Evolutionary conservation across 495 filamentous ascomycete species (phyloP).

Genomic region (Penicillium samsonianum): DNA sequence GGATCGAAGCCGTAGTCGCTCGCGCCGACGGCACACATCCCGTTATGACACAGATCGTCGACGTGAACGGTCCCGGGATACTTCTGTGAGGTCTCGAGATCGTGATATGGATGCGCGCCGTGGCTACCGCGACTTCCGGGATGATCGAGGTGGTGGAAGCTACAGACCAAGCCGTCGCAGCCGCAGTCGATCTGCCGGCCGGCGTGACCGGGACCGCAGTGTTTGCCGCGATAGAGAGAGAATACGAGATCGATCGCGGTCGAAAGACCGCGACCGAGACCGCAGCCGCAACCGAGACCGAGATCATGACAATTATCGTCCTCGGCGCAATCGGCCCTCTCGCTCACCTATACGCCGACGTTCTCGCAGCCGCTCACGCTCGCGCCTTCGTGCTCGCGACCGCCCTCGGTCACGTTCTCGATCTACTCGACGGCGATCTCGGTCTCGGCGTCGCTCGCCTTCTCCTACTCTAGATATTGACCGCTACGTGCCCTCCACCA

Average conservation of each 20-base stretch:
- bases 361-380: constrained; percentile 21
- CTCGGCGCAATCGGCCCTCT: constrained; percentile 28
- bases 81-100: constrained; percentile 38
- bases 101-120: constrained; percentile 39
- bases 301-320: constrained; percentile 31
- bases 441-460: constrained; percentile 33
- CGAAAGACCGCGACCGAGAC: constrained; percentile 36
- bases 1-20: constrained; percentile 39
- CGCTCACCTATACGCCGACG: constrained; percentile 28
- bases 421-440: constrained; percentile 25
- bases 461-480: constrained; percentile 49
- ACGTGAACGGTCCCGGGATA: constrained; percentile 37
- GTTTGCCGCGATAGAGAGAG: constrained; percentile 40
- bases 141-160: constrained; percentile 36
- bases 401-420: constrained; percentile 20
- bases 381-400: constrained; percentile 24
- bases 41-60: constrained; percentile 39
- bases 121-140: constrained; percentile 40
- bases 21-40: constrained; percentile 33
- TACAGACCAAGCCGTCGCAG: constrained; percentile 43
- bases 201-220: constrained; percentile 36
- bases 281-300: constrained; percentile 33
- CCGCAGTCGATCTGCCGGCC: constrained; percentile 37
- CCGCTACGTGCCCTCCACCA: constrained; percentile 51
- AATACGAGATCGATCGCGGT: constrained; percentile 41